These are phyloP conservation scores for Myrica gale DNA, from an alignment of 306 rosid species.

Conservation along the genomic window DNA sequence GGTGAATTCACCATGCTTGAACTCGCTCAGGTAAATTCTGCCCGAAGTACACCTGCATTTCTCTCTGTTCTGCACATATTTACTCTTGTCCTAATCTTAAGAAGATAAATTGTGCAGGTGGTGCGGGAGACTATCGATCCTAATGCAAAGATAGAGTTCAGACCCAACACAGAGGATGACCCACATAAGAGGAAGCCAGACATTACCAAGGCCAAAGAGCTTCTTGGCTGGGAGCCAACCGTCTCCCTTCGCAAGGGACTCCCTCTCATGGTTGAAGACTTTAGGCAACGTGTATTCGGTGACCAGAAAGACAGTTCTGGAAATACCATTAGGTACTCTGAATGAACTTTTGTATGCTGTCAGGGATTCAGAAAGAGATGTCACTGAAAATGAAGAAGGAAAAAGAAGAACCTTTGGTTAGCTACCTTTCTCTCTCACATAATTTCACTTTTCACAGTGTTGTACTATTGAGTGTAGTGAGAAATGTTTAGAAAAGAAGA, in stretches of 20 bases:
- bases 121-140: constrained; percentile 89
- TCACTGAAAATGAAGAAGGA: constrained; percentile 13
- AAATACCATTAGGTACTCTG: constrained; percentile 19
- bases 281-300: constrained; percentile 69
- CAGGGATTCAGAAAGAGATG: neutral
- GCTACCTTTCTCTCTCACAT: neutral
- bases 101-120: constrained; percentile 43
- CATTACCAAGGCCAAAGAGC: constrained; percentile 83
- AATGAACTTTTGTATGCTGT: constrained; percentile 11
- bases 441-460: neutral
- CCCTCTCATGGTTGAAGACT: constrained; percentile 84
- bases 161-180: constrained; percentile 91
- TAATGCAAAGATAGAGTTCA: constrained; percentile 82
- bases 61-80: too few species aligned
- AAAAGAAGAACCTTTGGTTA: neutral
- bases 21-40: constrained; percentile 72
- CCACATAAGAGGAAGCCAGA: constrained; percentile 97
- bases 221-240: constrained; percentile 82
- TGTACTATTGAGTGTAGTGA: neutral
- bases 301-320: constrained; percentile 35
- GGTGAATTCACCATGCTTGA: constrained; percentile 99
- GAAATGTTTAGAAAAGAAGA: too few species aligned
- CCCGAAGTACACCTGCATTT: too few species aligned
- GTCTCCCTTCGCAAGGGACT: constrained; percentile 89
- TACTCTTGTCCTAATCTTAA: too few species aligned